Evolutionary conservation across 78 protist species (phyloP).

Genomic region (Emiliania huxleyi): DNA sequence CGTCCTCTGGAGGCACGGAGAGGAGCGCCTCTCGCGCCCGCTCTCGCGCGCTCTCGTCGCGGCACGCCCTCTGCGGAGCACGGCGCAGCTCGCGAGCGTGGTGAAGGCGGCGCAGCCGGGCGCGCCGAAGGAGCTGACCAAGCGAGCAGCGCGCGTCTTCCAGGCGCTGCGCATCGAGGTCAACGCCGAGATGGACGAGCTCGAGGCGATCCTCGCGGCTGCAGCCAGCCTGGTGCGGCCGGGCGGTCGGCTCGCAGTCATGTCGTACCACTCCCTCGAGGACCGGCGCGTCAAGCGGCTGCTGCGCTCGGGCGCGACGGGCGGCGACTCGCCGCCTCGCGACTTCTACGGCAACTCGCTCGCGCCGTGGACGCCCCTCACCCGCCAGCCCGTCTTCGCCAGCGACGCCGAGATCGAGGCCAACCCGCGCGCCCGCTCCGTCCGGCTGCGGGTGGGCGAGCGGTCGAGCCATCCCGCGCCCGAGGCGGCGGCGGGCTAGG

Average conservation of each 20-base stretch:
- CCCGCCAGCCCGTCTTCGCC: neutral
- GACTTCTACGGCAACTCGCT: neutral
- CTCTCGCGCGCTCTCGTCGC: neutral
- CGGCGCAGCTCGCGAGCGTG: neutral
- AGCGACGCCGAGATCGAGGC: neutral
- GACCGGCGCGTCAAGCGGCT: neutral
- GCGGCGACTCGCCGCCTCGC: neutral
- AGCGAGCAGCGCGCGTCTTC: slow-evolving; percentile 10
- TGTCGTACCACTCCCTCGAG: slow-evolving; percentile 32
- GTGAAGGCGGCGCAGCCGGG: neutral
- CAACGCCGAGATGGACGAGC: slow-evolving; percentile 10
- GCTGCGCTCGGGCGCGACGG: neutral
- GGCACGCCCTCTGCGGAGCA: neutral
- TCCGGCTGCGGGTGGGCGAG: neutral
- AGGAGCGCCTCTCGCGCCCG: neutral
- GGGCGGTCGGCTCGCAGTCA: slow-evolving; percentile 13
- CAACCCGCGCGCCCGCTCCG: neutral
- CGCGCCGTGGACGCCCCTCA: neutral
- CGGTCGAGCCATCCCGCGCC: neutral
- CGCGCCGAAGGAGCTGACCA: neutral
- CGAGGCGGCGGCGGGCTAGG: too few species aligned
- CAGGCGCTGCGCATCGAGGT: slow-evolving; percentile 14
- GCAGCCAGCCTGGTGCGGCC: neutral
- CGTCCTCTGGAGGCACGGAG: neutral
- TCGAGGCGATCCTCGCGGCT: neutral